Evolutionary conservation across 2,329 filamentous ascomycete species (phyloP).

Genomic region (Fusarium continuum): DNA sequence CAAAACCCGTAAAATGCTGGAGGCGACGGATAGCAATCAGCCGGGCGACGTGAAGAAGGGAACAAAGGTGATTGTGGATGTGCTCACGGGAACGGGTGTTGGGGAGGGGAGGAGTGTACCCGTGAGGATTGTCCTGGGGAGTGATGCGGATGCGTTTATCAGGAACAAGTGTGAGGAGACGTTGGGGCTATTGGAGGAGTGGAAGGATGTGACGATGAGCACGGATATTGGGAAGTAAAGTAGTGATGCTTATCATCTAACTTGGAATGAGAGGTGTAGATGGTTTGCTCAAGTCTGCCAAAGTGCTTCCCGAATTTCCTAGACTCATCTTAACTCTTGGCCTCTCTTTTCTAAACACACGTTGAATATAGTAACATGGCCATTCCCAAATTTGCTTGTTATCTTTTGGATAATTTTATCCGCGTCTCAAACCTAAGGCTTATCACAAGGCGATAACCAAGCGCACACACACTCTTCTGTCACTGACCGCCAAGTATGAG

Average conservation of each 20-base stretch:
- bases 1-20: constrained; percentile 43
- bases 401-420: no score
- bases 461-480: no score
- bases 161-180: constrained; percentile 55
- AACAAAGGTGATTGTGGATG: constrained; percentile 61
- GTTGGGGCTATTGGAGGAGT: constrained; percentile 57
- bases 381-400: no score
- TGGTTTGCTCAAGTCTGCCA: no score
- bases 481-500: no score
- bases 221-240: constrained; percentile 35
- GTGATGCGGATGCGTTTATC: constrained; percentile 56
- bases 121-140: constrained; percentile 62
- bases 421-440: no score
- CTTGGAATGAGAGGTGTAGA: neutral
- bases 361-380: no score
- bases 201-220: constrained; percentile 50
- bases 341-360: no score
- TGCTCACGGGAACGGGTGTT: constrained; percentile 60
- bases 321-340: no score
- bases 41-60: constrained; percentile 65
- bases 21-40: constrained; percentile 57
- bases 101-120: constrained; percentile 61
- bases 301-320: no score
- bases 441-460: no score
- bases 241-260: neutral